phyloP scores from a whole-genome alignment of 495 filamentous ascomycete species.

The Penicillium antarcticum region DNA sequence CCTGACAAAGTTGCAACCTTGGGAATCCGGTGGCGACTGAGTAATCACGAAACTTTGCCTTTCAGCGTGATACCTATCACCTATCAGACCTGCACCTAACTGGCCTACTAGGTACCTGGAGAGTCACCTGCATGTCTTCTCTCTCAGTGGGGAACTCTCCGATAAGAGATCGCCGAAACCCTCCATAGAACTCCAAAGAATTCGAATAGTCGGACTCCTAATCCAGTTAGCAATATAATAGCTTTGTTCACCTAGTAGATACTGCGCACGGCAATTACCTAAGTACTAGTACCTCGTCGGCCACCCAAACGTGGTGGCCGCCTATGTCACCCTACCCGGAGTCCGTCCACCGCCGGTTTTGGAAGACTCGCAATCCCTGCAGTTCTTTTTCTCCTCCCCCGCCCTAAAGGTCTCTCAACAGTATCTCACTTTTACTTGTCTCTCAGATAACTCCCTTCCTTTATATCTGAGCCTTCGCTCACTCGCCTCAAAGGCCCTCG shows the following conservation, averaged over 20 bases:
- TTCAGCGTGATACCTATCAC: too few relatives aligned
- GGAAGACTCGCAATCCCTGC: slow-evolving; percentile 13
- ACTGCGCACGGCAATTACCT: background rate
- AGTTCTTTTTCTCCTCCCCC: slow-evolving; percentile 9
- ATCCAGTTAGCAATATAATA: background rate
- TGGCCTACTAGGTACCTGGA: too few relatives aligned
- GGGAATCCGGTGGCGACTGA: too few relatives aligned
- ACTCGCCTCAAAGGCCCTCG: slow-evolving; percentile 3
- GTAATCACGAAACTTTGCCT: too few relatives aligned
- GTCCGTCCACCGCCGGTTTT: slow-evolving; percentile 23
- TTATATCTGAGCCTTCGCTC: background rate
- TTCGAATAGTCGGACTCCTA: background rate
- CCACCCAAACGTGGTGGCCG: slow-evolving; percentile 10
- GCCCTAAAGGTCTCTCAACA: background rate
- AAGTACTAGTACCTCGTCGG: slow-evolving; percentile 15
- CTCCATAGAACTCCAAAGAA: too few relatives aligned
- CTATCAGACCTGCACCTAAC: too few relatives aligned
- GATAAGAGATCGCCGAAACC: too few relatives aligned
- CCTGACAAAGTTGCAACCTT: too few relatives aligned
- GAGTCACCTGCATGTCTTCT: too few relatives aligned
- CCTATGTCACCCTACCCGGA: slow-evolving; percentile 15
- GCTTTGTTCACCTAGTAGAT: background rate
- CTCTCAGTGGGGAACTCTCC: too few relatives aligned
- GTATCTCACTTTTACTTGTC: background rate
- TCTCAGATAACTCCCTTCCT: background rate